Base-by-base conservation (phyloP, 2,329 filamentous ascomycete genomes). In the Mycosphaerella sp. region DNA sequence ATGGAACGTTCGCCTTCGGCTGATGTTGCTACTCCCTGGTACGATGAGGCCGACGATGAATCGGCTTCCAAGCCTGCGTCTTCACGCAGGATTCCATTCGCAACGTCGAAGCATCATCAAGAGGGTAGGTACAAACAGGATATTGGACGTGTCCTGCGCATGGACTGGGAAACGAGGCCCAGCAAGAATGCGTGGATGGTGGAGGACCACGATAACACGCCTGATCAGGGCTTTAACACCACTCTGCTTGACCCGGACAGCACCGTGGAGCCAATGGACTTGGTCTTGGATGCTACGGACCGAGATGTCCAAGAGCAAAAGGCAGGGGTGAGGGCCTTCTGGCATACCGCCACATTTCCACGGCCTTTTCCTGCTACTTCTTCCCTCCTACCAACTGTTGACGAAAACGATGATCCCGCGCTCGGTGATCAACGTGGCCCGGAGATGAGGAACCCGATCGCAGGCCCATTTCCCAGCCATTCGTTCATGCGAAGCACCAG, bases 41-140 rank as follows among this genome's bases (percentile, higher is more conserved):
- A 38, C 8, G 34, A 38, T 6, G 34, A 38, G 34, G 34, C 12
- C 10, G 34, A 38, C 38, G 60, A 56, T 34, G 49, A 48, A 6
- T 42, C 53, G 32, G 29, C 38, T 52, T 53, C 53, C 44, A 53
- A 36, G 50, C 29, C 47, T 29, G 48, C 54, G 46, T 49, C 41
- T 40, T 32, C 39, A 36, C 52, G 50, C 42, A 49, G 52, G 23
- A 60, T 46, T 56, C 45, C 43, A 51, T 53, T 56, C 26, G 38
- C 56, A 58, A 56, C 53, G 62, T 58, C 70, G 66, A 67, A 73
- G 68, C 74, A 78, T 78, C 75, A 77, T 72, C 75, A 77, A 71
- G 34, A 56, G 65, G 76, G 76, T 78, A 74, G 74, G 76, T 78
- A 77, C 76, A 60, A 49, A 43, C 54, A 47, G 38, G 48, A 42